Percentiles rank a stretch among this genome's conserved stretches.
phyloP scores from a whole-genome alignment of 2,329 filamentous ascomycete genomes.

The Thermoascus crustaceus region DNA sequence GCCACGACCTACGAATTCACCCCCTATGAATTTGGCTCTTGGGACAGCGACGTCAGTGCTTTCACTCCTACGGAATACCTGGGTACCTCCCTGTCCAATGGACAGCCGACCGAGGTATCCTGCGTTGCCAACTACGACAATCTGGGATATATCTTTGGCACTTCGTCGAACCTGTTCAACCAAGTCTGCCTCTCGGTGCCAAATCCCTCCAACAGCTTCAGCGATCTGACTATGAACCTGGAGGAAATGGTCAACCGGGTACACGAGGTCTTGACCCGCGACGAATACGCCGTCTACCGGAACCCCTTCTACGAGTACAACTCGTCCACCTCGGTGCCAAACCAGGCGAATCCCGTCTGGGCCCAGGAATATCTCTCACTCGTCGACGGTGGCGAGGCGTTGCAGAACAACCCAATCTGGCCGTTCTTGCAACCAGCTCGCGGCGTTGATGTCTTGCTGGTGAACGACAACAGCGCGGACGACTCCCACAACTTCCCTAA shows the following conservation, averaged over 20 bases:
- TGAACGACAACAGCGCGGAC: slow-evolving; percentile 66
- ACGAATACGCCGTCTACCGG: slow-evolving; percentile 47
- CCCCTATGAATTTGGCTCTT: slow-evolving; percentile 59
- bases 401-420: slow-evolving; percentile 68
- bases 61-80: slow-evolving; percentile 55
- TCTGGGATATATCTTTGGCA: slow-evolving; percentile 41
- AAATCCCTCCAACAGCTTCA: slow-evolving; percentile 1
- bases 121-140: slow-evolving; percentile 44
- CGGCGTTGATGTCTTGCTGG: slow-evolving; percentile 67
- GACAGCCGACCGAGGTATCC: slow-evolving; percentile 34
- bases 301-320: slow-evolving; percentile 53
- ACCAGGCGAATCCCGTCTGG: slow-evolving; percentile 45
- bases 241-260: slow-evolving; percentile 5
- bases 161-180: slow-evolving; percentile 37
- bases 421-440: slow-evolving; percentile 63
- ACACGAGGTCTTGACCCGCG: slow-evolving; percentile 16
- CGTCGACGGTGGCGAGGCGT: slow-evolving; percentile 67
- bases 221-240: background rate
- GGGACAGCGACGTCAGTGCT: slow-evolving; percentile 51
- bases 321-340: slow-evolving; percentile 24
- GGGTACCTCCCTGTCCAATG: slow-evolving; percentile 50
- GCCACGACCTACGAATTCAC: slow-evolving; percentile 58
- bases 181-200: slow-evolving; percentile 18
- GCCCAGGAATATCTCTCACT: slow-evolving; percentile 50
- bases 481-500: slow-evolving; percentile 62